A percentile compares a stretch with the other conserved stretches of the same genome.
phyloP scores from a whole-genome alignment of 2,329 filamentous ascomycete species.

The Pseudocercospora macadamiae region DNA sequence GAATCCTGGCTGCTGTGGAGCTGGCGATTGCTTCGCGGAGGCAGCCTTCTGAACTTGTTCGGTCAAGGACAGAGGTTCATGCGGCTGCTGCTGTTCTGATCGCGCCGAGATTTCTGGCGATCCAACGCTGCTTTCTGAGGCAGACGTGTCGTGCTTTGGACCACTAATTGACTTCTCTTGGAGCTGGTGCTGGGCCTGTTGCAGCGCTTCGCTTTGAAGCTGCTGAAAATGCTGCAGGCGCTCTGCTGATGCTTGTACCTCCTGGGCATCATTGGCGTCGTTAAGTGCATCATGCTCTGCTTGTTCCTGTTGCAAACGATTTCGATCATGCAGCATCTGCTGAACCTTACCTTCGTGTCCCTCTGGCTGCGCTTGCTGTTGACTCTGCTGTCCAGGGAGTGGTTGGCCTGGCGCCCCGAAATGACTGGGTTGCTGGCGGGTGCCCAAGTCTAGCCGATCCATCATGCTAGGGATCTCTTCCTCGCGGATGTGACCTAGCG shows the following conservation, averaged over 20 bases:
- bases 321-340: conserved; percentile 63
- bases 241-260: conserved; percentile 53
- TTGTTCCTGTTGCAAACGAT: conserved; percentile 64
- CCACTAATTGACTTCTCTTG: conserved; percentile 42
- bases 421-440: conserved; percentile 50
- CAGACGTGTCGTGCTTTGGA: conserved; percentile 28
- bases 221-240: conserved; percentile 83
- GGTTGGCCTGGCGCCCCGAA: conserved; percentile 51
- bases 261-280: conserved; percentile 51
- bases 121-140: conserved; percentile 28
- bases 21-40: conserved; percentile 61
- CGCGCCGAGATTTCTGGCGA: conserved; percentile 18
- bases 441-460: conserved; percentile 65
- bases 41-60: conserved; percentile 81
- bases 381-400: conserved; percentile 50
- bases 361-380: conserved; percentile 35
- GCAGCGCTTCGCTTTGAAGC: conserved; percentile 57
- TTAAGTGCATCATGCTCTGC: conserved; percentile 55
- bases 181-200: conserved; percentile 6
- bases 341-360: conserved; percentile 60
- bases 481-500: conserved; percentile 58
- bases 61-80: conserved; percentile 69
- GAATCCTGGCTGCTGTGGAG: conserved; percentile 59
- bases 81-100: conserved; percentile 37
- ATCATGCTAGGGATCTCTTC: conserved; percentile 69